Evolutionary conservation across 2,329 filamentous ascomycete species (phyloP), one percentile per base, ranked within the genome.

Genomic region (Mollisia scopiformis): DNA sequence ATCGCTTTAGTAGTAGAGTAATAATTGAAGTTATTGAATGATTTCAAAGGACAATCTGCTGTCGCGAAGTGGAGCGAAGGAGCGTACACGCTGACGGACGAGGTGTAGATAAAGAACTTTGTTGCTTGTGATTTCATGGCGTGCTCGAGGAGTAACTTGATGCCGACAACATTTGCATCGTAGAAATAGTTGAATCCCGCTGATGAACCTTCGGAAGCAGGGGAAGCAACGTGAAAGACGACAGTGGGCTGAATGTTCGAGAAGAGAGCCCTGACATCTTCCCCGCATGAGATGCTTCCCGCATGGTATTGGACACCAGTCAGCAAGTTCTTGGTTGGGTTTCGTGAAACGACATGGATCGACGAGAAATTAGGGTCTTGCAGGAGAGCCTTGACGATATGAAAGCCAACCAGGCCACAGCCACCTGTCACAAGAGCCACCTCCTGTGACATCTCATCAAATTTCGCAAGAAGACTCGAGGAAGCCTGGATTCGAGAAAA

Each of bases 401-500:
- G 19, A n/a, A 65, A 80, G 8, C 74, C 72, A 0, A 68, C 62
- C 13, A 71, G 62, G 59, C 80, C 77, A 58, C 55, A 52, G 0
- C 55, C 55, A 11, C 55, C 55, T 41, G 39, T 43, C 2, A 58
- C 76, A 75, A 80, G 1, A 66, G 50, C 11, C 13, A 33, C 31
- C 13, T 33, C 6, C 13, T 6, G 13, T 13, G 31, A 13, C 31
- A 33, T 33, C 31, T 33, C 31, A 13, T 7, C 6, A 6, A 13
- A 6, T 33, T 33, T 33, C 13, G n/a, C n/a, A n/a, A n/a, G n/a
- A n/a, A n/a, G n/a, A n/a, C n/a, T n/a, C n/a, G n/a, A n/a, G n/a
- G n/a, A n/a, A n/a, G n/a, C n/a, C n/a, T n/a, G n/a, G n/a, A n/a
- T n/a, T n/a, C 11, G 11, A 37, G 33, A 33, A 33, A 37, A 16